Evolutionary conservation across 192 early-diverging fungal genomes (phyloP).

Genomic region (Coemansia umbellata): DNA sequence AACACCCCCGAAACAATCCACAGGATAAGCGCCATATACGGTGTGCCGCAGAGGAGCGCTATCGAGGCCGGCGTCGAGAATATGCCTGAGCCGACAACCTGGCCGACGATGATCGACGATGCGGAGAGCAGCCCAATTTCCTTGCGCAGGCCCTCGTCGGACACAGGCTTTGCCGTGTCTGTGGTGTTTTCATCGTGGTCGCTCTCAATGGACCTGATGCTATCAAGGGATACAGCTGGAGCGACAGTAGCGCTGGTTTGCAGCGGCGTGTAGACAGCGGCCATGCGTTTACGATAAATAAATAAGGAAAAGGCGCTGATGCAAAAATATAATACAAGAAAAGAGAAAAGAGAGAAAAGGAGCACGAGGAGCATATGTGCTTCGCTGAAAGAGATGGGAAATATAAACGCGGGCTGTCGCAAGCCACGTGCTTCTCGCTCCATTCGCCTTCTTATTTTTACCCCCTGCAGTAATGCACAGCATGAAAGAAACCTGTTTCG

Average conservation of each 20-base stretch:
- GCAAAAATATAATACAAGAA: background rate
- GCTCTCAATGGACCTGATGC: background rate
- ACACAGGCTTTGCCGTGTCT: slow-evolving; percentile 7
- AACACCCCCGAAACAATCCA: slow-evolving; percentile 70
- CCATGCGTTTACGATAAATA: slow-evolving; percentile 2
- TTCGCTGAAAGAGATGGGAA: no score
- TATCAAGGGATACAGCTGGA: slow-evolving; percentile 6
- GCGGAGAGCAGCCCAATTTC: slow-evolving; percentile 57
- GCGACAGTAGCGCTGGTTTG: slow-evolving; percentile 2
- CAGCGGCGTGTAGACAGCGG: slow-evolving; percentile 25
- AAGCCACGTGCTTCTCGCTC: no score
- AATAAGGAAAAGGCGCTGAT: background rate
- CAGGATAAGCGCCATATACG: slow-evolving; percentile 63
- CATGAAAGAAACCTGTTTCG: no score
- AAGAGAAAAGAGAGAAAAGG: background rate
- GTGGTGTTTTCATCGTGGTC: background rate
- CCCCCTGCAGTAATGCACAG: no score
- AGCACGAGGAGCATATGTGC: background rate
- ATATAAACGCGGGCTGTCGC: no score
- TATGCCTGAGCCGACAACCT: slow-evolving; percentile 74
- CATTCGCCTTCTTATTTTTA: no score
- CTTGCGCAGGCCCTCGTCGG: slow-evolving; percentile 33
- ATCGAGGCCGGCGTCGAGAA: slow-evolving; percentile 78
- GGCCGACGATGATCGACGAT: slow-evolving; percentile 64
- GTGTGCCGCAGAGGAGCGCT: slow-evolving; percentile 59